These are phyloP conservation scores for Ilex aquifolium DNA, from an alignment of 257 asterid genomes.

Conservation along the genomic window DNA sequence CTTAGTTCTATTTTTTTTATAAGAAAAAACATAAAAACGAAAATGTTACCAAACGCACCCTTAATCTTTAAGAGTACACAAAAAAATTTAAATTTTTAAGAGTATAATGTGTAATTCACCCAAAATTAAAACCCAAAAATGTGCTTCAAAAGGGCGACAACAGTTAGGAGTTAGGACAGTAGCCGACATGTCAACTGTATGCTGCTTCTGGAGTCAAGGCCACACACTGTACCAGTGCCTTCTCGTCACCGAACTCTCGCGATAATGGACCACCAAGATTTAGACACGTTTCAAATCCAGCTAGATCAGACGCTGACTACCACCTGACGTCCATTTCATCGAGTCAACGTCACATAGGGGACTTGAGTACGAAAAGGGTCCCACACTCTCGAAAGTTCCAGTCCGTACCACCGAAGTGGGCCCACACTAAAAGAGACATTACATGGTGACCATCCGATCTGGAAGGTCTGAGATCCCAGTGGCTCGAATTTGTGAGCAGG, in stretches of 20 bases:
- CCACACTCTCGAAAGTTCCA: constrained; percentile 36
- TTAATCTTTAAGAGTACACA: no score
- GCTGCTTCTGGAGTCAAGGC: constrained; percentile 14
- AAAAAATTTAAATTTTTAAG: no score
- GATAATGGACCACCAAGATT: background rate
- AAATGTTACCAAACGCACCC: no score
- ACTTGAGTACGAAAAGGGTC: constrained; percentile 4
- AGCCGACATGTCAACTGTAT: constrained; percentile 29
- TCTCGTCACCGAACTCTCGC: constrained; percentile 2
- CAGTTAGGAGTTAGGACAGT: background rate
- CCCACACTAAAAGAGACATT: constrained; percentile 14
- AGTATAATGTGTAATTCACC: no score
- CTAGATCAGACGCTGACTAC: constrained; percentile 1
- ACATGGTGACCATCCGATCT: constrained; percentile 36
- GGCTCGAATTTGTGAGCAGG: constrained; percentile 15
- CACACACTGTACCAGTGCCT: constrained; percentile 16
- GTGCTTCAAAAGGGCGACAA: background rate
- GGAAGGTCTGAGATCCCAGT: constrained; percentile 20
- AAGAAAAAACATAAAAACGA: no score
- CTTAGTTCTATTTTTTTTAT: no score
- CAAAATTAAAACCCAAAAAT: no score
- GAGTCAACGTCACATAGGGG: constrained; percentile 21
- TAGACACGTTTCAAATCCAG: constrained; percentile 26
- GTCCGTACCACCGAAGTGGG: constrained; percentile 27
- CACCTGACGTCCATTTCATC: constrained; percentile 3